Base-by-base conservation (phyloP, 768 basidiomycete genomes). In the Kwoniella heveanensis region DNA sequence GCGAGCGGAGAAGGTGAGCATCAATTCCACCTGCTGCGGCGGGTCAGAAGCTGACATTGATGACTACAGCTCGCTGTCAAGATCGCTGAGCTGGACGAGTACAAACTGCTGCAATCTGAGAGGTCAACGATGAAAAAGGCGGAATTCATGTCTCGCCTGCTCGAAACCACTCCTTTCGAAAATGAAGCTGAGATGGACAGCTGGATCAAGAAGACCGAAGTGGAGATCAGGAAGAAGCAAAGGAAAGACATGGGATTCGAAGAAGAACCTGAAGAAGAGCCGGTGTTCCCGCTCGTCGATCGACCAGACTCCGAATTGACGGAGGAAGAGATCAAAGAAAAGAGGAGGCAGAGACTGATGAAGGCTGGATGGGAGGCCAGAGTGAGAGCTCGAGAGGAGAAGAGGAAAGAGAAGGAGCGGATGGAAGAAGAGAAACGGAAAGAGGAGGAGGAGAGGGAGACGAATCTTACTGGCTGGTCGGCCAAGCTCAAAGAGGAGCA, bases 291-390 rank as follows among this genome's bases (percentile, higher is more conserved):
- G 21, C 84, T 99, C 1, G 83, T 95, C n/a, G 92, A 96, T 71
- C 83, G 89, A 1, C 92, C 93, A 0, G 96, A 99, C 79, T 88
- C 86, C 6, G 90, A 95, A 62, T 88, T 93, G 66, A 90, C 91
- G 70, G 94, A 98, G 74, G 93, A 95, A 44, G 85, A 87, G 25
- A 77, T 97, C 36, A 97, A 91, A 77, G 96, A 99, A 80, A 99
- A 98, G 82, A 88, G 88, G 73, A 90, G 89, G 73, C 96, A 99
- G 77, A 89, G 87, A 68, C 83, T 98, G 30, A 82, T 94, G 82
- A 98, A 96, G 79, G 92, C 93, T 0, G 91, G 91, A 0, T 93
- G 88, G 78, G 95, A 98, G 62, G 92, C 94, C 0, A 88, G 96
- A 22, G 86, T 87, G 32, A 87, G 91, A 1, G 86, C 87, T 0